Evolutionary conservation across 306 rosid genomes (phyloP), one percentile per base, ranked within the genome.

Genomic region (Biancaea sappan): DNA sequence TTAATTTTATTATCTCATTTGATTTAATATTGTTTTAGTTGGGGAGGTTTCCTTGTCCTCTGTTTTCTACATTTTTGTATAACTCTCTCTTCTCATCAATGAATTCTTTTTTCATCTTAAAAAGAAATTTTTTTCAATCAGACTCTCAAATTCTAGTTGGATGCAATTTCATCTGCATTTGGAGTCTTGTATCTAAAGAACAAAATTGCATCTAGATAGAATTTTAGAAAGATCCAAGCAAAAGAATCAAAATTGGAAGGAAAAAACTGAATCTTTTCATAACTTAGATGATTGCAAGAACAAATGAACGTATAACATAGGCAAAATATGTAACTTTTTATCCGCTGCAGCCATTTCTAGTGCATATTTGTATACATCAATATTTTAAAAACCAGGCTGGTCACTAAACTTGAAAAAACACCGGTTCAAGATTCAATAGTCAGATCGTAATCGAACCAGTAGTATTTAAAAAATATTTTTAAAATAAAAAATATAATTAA

Each of bases 281-380:
- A 50, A 52, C 18, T 40, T 50, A 66, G 48, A 68, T 64, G 47
- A 72, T 67, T 53, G 41, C 61, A 38, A 61, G 24, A 65, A 44
- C 9, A 84, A 91, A 70, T 87, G 92, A 67, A 89, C 76, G 83
- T 94, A 91, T 80, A 91, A 71, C 72, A 81, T 65, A 65, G 97
- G 87, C 52, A 89, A 80, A 75, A 66, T 70, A n/a, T 79, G 86
- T 50, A 60, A 61, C 68, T 79, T 85, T 35, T 87, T 81, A 79
- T 83, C 84, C 34, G 61, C 61, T 35, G 81, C 64, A 15, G 91
- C 90, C 84, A 62, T 74, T 78, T 86, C 88, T 71, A 94, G 70
- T 35, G 98, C 97, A 82, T 91, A 94, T 82, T 83, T 82, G 77
- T 78, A 91, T 79, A 83, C 58, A 71, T 76, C 85, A 66, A 80